These are phyloP conservation scores for Iberis amara DNA, from an alignment of 441 rosid genomes.

Conservation along the genomic window DNA sequence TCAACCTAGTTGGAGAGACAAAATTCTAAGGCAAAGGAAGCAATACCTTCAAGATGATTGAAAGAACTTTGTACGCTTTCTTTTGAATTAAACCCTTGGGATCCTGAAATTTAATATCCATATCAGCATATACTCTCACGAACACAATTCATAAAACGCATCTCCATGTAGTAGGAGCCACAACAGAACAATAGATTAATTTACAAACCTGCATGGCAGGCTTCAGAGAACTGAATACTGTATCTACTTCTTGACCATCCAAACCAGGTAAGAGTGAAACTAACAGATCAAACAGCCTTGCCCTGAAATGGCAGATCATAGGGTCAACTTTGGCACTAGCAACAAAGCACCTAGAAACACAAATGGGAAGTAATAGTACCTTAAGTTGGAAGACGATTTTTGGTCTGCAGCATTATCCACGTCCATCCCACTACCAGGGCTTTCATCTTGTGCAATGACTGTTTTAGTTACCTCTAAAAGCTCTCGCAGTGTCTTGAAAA, in stretches of 20 bases:
- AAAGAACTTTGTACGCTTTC: slow-evolving; percentile 90
- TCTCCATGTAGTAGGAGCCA: slow-evolving; percentile 4
- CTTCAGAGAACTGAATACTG: slow-evolving; percentile 52
- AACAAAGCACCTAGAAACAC: not conserved
- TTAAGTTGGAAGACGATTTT: slow-evolving; percentile 38
- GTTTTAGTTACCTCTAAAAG: slow-evolving; percentile 57
- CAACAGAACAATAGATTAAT: slow-evolving; percentile 3
- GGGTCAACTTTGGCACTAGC: slow-evolving; percentile 9
- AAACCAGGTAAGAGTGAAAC: slow-evolving; percentile 76
- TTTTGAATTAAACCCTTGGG: slow-evolving; percentile 68
- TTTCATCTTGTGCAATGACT: slow-evolving; percentile 44
- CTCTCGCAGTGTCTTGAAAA: slow-evolving; percentile 55
- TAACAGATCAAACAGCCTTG: slow-evolving; percentile 73
- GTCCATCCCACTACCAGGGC: slow-evolving; percentile 45
- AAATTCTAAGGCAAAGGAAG: not conserved
- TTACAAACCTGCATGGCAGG: slow-evolving; percentile 72
- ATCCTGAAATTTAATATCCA: slow-evolving; percentile 50
- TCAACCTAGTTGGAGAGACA: no score
- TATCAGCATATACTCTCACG: not conserved
- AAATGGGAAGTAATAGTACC: slow-evolving; percentile 34
- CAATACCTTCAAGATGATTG: slow-evolving; percentile 64
- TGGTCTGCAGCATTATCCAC: slow-evolving; percentile 43
- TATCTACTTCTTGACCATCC: slow-evolving; percentile 45
- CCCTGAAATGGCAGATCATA: slow-evolving; percentile 45
- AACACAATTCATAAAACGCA: no score